Evolutionary conservation across 768 basidiomycete species (phyloP).

Genomic region (Lentinula detonsa): DNA sequence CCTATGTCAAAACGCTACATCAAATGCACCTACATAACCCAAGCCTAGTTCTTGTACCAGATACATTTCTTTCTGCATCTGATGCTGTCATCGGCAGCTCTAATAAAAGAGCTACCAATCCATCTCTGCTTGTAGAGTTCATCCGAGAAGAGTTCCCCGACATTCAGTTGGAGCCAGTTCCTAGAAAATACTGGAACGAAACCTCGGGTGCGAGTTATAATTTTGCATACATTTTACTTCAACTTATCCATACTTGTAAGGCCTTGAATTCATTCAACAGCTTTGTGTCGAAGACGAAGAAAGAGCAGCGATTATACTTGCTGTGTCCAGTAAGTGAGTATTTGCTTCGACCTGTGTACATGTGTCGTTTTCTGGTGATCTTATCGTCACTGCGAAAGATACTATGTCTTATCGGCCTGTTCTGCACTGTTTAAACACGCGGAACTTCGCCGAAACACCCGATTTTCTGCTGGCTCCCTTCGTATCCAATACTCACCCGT

Average conservation of each 20-base stretch:
- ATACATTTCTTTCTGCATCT: constrained; percentile 65
- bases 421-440: constrained; percentile 86
- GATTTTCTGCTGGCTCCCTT: constrained; percentile 65
- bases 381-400: constrained; percentile 38
- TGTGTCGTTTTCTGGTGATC: constrained; percentile 8
- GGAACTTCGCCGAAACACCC: constrained; percentile 61
- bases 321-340: constrained; percentile 71
- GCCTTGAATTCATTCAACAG: constrained; percentile 73
- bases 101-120: constrained; percentile 35
- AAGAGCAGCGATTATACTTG: constrained; percentile 71
- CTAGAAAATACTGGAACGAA: constrained; percentile 84
- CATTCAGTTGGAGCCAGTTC: constrained; percentile 61
- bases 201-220: constrained; percentile 45
- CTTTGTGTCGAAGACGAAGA: constrained; percentile 79
- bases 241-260: constrained; percentile 26
- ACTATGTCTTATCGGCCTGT: constrained; percentile 81
- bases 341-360: constrained; percentile 17
- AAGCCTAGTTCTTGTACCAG: constrained; percentile 68
- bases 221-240: not conserved
- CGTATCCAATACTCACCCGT: constrained; percentile 72
- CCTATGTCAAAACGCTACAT: constrained; percentile 84
- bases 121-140: constrained; percentile 65
- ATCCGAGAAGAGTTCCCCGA: constrained; percentile 71
- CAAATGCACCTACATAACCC: constrained; percentile 80
- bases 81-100: constrained; percentile 32